phyloP scores from a whole-genome alignment of 2,329 filamentous ascomycete genomes.

The Calonectria pteridis region DNA sequence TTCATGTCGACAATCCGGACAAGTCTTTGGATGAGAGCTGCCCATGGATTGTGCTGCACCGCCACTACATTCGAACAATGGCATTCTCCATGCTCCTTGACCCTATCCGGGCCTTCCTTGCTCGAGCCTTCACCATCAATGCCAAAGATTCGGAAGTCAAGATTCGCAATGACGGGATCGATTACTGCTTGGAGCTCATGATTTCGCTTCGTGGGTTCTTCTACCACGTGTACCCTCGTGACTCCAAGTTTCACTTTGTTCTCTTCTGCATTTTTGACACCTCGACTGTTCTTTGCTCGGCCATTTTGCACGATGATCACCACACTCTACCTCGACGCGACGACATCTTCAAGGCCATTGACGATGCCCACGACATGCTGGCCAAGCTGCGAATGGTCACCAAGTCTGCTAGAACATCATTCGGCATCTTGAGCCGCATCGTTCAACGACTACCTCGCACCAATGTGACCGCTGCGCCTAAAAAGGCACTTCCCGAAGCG shows the following conservation, averaged over 20 bases:
- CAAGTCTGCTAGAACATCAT: slow-evolving; percentile 49
- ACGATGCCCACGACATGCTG: slow-evolving; percentile 51
- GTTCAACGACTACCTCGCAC: slow-evolving; percentile 45
- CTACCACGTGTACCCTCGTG: slow-evolving; percentile 57
- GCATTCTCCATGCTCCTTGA: slow-evolving; percentile 59
- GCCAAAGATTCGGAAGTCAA: slow-evolving; percentile 49
- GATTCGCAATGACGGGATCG: slow-evolving; percentile 57
- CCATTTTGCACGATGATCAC: slow-evolving; percentile 63
- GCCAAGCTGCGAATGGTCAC: slow-evolving; percentile 46
- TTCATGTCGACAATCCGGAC: slow-evolving; percentile 55
- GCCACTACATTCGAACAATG: slow-evolving; percentile 59
- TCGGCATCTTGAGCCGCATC: slow-evolving; percentile 48
- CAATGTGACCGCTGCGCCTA: slow-evolving; percentile 29
- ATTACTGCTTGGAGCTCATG: slow-evolving; percentile 59
- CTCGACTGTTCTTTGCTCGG: slow-evolving; percentile 62
- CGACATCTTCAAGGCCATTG: slow-evolving; percentile 55
- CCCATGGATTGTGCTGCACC: slow-evolving; percentile 60
- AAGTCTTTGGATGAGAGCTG: slow-evolving; percentile 54
- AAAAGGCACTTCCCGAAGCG: slow-evolving; percentile 18
- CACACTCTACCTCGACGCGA: slow-evolving; percentile 54
- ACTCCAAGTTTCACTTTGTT: slow-evolving; percentile 63
- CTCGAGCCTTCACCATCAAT: slow-evolving; percentile 47
- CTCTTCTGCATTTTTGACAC: slow-evolving; percentile 66
- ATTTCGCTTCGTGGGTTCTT: slow-evolving; percentile 55
- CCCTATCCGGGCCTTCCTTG: slow-evolving; percentile 61